These are phyloP conservation scores for Hypoxylon sp. DNA, from an alignment of 2,329 filamentous ascomycete genomes.

Conservation along the genomic window DNA sequence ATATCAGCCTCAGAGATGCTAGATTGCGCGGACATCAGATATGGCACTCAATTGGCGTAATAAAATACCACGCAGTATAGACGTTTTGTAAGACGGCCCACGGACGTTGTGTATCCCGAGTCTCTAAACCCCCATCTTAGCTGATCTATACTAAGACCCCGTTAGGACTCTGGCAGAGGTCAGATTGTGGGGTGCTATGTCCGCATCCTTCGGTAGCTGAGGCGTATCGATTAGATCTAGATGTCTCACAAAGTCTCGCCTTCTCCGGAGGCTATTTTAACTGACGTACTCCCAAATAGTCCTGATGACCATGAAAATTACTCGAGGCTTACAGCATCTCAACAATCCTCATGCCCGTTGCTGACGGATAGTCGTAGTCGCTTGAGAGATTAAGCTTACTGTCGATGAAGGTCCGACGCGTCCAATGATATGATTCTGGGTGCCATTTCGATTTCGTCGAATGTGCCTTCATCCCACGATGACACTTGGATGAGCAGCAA, in stretches of 20 bases:
- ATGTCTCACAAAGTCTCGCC: slow-evolving; percentile 1
- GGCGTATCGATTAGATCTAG: slow-evolving; percentile 1
- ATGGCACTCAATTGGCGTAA: slow-evolving; percentile 7
- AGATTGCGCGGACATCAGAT: slow-evolving; percentile 32
- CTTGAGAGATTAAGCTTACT: neutral
- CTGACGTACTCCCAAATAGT: slow-evolving; percentile 3
- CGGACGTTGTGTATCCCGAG: slow-evolving; percentile 29
- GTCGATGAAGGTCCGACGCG: neutral
- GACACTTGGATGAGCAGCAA: slow-evolving; percentile 2
- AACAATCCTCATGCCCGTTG: neutral
- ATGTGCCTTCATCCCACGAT: slow-evolving; percentile 6
- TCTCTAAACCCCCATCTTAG: slow-evolving; percentile 10
- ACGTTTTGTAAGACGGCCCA: slow-evolving; percentile 14
- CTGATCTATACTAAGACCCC: slow-evolving; percentile 11
- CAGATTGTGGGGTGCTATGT: slow-evolving; percentile 3
- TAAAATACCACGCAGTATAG: neutral
- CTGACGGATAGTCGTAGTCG: neutral
- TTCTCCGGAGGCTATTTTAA: slow-evolving; percentile 13
- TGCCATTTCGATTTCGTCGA: neutral
- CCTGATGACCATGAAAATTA: neutral
- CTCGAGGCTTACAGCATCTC: slow-evolving; percentile 4
- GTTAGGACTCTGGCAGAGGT: slow-evolving; percentile 7
- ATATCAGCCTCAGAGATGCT: slow-evolving; percentile 15
- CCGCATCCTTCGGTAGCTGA: slow-evolving; percentile 11
- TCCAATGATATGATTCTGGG: slow-evolving; percentile 4